Conservation (phyloP, 768 basidiomycete species). For the Hydnomerulius pinastri region DNA sequence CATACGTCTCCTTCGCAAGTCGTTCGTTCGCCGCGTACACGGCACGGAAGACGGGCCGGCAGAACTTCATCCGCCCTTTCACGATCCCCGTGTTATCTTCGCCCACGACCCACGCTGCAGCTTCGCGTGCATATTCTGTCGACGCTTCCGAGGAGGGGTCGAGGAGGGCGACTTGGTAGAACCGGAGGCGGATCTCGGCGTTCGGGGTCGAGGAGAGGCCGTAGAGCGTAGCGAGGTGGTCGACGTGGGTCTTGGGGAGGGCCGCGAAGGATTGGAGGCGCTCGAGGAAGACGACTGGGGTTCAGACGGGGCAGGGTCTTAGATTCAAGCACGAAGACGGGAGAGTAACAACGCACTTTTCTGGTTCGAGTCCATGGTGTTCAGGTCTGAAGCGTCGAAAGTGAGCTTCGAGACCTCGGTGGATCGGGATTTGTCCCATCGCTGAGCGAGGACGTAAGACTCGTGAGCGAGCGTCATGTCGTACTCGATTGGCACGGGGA, state of each 20-base stretch:
- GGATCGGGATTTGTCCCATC: slow-evolving; percentile 70
- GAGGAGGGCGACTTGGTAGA: slow-evolving; percentile 70
- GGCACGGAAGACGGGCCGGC: slow-evolving; percentile 64
- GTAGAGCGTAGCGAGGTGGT: slow-evolving; percentile 58
- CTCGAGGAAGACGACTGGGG: slow-evolving; percentile 80
- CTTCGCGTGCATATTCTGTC: slow-evolving; percentile 49
- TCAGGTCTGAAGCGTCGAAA: slow-evolving; percentile 64
- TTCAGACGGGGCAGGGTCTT: background rate
- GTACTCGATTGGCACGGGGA: slow-evolving; percentile 77
- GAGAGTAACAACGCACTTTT: slow-evolving; percentile 49
- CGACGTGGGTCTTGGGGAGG: slow-evolving; percentile 60
- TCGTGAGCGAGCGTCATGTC: slow-evolving; percentile 69
- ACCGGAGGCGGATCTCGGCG: slow-evolving; percentile 76
- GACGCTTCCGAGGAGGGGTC: slow-evolving; percentile 52
- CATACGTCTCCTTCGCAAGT: slow-evolving; percentile 56
- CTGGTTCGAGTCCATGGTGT: slow-evolving; percentile 71
- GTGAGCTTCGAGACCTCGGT: slow-evolving; percentile 46
- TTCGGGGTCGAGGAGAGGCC: slow-evolving; percentile 54
- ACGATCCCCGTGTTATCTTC: slow-evolving; percentile 55
- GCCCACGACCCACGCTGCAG: slow-evolving; percentile 70
- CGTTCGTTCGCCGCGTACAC: slow-evolving; percentile 52
- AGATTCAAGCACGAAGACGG: background rate
- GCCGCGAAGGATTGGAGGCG: slow-evolving; percentile 63
- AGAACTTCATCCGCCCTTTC: slow-evolving; percentile 87
- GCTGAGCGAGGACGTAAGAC: slow-evolving; percentile 69